A percentile compares a stretch with the other conserved stretches of the same genome.
These are phyloP conservation scores for Akebia trifoliata DNA, from an alignment of 164 flowering plant species.

Conservation along the genomic window DNA sequence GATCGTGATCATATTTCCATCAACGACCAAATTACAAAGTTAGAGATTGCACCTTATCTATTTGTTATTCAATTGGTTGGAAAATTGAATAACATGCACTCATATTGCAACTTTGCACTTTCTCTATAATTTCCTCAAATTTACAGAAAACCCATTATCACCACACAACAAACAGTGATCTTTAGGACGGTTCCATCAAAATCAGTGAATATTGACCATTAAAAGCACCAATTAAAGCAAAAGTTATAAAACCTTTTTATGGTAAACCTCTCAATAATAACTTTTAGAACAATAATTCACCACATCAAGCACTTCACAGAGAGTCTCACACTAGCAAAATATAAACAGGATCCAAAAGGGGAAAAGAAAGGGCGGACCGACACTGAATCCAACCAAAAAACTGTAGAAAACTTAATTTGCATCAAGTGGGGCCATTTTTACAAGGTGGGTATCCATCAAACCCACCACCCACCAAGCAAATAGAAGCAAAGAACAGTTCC, in stretches of 20 bases:
- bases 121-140: neutral
- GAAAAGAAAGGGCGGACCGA: neutral
- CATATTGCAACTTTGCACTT: neutral
- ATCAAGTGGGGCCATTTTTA: conserved; percentile 18
- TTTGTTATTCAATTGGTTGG: too few species aligned
- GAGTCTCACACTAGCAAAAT: neutral
- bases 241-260: neutral
- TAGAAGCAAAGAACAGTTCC: conserved; percentile 20
- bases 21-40: too few species aligned
- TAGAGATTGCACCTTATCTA: too few species aligned
- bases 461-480: conserved; percentile 27
- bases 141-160: neutral
- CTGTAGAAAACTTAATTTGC: neutral
- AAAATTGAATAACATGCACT: too few species aligned
- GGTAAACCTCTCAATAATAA: neutral
- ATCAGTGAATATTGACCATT: neutral
- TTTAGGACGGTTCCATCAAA: neutral
- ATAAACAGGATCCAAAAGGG: neutral
- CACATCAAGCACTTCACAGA: neutral
- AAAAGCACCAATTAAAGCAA: neutral
- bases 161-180: neutral
- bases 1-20: too few species aligned
- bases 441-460: conserved; percentile 26
- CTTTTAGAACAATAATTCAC: neutral
- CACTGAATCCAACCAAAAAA: neutral